Evolutionary conservation across 768 basidiomycete species (phyloP), one percentile per base, ranked within the genome.

Genomic region (Lactifluus echinatus): DNA sequence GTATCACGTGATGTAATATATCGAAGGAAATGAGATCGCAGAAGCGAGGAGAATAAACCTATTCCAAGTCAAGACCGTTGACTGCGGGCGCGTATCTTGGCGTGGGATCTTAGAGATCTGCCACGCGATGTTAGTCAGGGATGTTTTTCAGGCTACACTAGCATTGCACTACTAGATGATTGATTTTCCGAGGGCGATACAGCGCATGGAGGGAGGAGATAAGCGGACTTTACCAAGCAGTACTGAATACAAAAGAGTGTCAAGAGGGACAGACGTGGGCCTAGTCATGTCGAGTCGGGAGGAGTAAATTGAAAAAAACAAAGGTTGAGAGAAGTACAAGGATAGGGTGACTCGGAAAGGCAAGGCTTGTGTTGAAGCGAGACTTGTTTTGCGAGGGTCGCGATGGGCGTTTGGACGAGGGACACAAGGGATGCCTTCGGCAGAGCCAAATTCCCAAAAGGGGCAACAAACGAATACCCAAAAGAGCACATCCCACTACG

Each of bases 381-480:
- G 23, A n/a, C n/a, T 34, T 19, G 17, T n/a, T 47, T 31, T 47
- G 45, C 28, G 26, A 29, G 46, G 33, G 17, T n/a, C 19, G 36
- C 10, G 21, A 36, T 10, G 12, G 46, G 29, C 2, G 17, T 4
- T 37, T 12, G 19, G 7, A 24, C 36, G n/a, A 50, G 49, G 36
- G 49, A 36, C 48, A 26, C 50, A 48, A 50, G 39, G 39, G 43
- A 36, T 46, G 23, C 48, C 31, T 50, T 36, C 39, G 48, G 53
- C 40, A 47, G 50, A 8, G 45, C 14, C 44, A 40, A 19, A n/a
- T 51, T 57, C 1, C 61, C 59, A 36, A 53, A 61, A 31, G 26
- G 50, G 51, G 59, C 53, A 50, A 63, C 61, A 63, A 63, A 61
- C 61, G 55, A 56, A 53, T 48, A 28, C 44, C 61, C 61, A 61